Conservation (phyloP, 208 protist species). For the Phytomonas sp. region DNA sequence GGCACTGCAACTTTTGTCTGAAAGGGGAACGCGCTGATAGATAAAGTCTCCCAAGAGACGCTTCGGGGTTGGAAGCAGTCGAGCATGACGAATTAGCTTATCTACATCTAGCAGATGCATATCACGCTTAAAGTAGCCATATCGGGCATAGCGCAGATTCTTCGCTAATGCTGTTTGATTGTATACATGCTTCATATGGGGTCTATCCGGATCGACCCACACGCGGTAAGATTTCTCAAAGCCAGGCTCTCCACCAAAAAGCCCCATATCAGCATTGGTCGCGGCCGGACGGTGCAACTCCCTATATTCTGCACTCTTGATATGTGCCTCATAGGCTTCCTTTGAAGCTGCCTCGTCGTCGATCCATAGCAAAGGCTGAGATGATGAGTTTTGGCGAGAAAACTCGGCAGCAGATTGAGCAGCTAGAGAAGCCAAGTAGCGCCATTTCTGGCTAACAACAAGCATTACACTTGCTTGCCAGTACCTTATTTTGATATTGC, state of each 20-base stretch:
- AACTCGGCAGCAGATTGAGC: conserved; percentile 23
- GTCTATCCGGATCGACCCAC: conserved; percentile 86
- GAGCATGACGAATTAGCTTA: conserved; percentile 85
- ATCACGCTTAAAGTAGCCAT: conserved; percentile 88
- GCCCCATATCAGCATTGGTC: conserved; percentile 74
- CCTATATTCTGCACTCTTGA: conserved; percentile 59
- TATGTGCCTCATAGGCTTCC: conserved; percentile 38
- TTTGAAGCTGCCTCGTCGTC: conserved; percentile 48
- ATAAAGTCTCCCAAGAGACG: conserved; percentile 85
- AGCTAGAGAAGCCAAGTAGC: conserved; percentile 27
- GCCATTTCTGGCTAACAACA: conserved; percentile 13
- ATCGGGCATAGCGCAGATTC: conserved; percentile 86
- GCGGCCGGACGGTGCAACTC: conserved; percentile 81
- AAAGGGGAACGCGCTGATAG: conserved; percentile 81
- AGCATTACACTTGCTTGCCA: conserved; percentile 18
- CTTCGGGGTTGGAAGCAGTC: conserved; percentile 79
- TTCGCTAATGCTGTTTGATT: conserved; percentile 77
- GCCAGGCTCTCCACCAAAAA: conserved; percentile 85
- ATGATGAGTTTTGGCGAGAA: conserved; percentile 9
- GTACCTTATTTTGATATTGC: background rate
- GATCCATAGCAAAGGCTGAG: conserved; percentile 42
- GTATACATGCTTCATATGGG: conserved; percentile 88
- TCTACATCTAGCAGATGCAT: conserved; percentile 88
- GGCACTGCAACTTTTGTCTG: conserved; percentile 73
- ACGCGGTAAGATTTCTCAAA: conserved; percentile 87